Conservation (phyloP, 2,329 filamentous ascomycete species). For the Plenodomus tracheiphilus region DNA sequence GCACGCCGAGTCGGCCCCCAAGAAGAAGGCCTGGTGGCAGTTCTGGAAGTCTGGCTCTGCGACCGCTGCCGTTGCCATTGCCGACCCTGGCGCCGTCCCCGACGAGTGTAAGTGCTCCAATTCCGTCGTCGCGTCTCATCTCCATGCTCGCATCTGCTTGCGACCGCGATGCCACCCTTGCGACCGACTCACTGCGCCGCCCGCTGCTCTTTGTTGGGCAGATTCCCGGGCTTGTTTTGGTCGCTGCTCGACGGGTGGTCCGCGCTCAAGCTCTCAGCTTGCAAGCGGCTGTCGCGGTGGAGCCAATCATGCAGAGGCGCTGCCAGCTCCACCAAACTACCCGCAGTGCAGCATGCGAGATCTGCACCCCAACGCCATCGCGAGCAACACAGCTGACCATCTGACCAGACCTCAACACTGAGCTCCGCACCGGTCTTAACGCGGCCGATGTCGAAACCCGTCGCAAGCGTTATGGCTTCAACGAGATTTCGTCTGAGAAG, state of each 20-base stretch:
- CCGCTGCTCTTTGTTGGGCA: conserved; percentile 9
- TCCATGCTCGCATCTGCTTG: background rate
- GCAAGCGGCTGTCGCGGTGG: conserved; percentile 18
- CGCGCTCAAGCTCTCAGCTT: conserved; percentile 19
- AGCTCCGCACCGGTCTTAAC: conserved; percentile 67
- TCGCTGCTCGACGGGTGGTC: conserved; percentile 14
- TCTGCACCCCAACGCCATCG: conserved; percentile 2
- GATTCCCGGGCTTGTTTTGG: conserved; percentile 5
- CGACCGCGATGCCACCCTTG: background rate
- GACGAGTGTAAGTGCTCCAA: conserved; percentile 52
- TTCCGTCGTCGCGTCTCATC: background rate
- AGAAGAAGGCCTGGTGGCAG: conserved; percentile 60
- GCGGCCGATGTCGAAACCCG: conserved; percentile 63
- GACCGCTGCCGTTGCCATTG: conserved; percentile 29
- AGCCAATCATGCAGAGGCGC: conserved; percentile 18
- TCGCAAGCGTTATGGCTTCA: conserved; percentile 69
- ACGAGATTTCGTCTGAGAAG: conserved; percentile 74
- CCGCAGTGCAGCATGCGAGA: conserved; percentile 10
- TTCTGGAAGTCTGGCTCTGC: conserved; percentile 55
- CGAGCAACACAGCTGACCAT: conserved; percentile 43
- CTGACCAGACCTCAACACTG: conserved; percentile 59
- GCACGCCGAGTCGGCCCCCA: conserved; percentile 50
- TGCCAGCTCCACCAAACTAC: conserved; percentile 19
- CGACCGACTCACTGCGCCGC: conserved; percentile 3
- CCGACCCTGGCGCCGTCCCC: conserved; percentile 53